Conservation (phyloP, 179 eudicot genomes). For the Sideroxylon spinosum region DNA sequence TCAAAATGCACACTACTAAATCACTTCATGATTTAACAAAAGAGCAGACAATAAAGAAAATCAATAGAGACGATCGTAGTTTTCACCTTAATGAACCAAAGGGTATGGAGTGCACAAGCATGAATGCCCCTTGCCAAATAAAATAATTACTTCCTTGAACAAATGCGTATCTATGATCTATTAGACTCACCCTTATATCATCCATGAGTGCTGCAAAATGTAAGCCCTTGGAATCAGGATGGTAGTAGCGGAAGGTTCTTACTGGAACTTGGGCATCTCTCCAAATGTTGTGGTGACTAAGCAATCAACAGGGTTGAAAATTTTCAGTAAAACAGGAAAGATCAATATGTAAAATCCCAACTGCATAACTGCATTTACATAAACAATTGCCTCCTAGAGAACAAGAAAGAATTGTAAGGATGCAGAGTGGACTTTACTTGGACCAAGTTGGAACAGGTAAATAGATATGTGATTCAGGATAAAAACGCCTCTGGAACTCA, state of each 20-base stretch:
- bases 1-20: too few species aligned
- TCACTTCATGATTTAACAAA: too few species aligned
- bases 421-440: constrained; percentile 44
- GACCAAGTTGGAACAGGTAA: constrained; percentile 88
- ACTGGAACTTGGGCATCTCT: constrained; percentile 69
- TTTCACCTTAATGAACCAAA: background rate
- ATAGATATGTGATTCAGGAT: constrained; percentile 70
- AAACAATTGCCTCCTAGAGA: background rate
- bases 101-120: background rate
- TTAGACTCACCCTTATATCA: constrained; percentile 59
- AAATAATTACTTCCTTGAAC: background rate
- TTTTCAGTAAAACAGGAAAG: background rate
- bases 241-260: constrained; percentile 67
- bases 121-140: background rate
- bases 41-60: too few species aligned
- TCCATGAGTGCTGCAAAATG: constrained; percentile 66
- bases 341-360: background rate
- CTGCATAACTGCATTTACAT: background rate
- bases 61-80: too few species aligned
- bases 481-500: constrained; percentile 76
- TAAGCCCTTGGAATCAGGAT: constrained; percentile 67
- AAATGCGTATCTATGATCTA: background rate
- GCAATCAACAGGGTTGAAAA: background rate
- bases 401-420: background rate
- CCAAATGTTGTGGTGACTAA: constrained; percentile 93